Percentiles rank a stretch among this genome's conserved stretches.
These are phyloP conservation scores for Aureobasidium sp. DNA, from an alignment of 2,329 filamentous ascomycete species.

Conservation along the genomic window DNA sequence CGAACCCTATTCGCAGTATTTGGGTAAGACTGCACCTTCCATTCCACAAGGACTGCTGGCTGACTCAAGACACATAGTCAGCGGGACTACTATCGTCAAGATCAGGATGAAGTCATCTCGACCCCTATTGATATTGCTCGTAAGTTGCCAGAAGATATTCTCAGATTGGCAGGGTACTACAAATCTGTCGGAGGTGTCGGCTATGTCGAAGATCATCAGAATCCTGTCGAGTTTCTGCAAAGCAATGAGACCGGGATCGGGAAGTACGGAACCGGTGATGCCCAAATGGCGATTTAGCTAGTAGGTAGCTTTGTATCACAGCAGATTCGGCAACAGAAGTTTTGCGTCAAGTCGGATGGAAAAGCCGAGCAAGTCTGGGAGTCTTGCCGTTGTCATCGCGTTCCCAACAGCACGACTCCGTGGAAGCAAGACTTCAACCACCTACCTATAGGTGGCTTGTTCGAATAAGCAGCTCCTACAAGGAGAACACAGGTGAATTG, in stretches of 20 bases:
- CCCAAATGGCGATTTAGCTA: not conserved
- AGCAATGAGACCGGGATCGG: not conserved
- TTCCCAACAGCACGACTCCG: not conserved
- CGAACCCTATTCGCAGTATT: not conserved
- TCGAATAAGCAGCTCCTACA: no score
- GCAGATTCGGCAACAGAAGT: no score
- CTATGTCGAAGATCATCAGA: not conserved
- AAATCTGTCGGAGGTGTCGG: conserved; percentile 5
- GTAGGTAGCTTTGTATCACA: no score
- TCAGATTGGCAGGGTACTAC: not conserved
- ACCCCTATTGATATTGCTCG: not conserved
- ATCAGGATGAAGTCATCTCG: not conserved
- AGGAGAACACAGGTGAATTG: not conserved
- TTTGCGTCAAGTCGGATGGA: not conserved
- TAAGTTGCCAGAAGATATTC: not conserved
- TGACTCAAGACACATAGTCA: not conserved
- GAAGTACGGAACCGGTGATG: not conserved
- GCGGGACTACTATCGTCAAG: not conserved
- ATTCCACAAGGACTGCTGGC: no score
- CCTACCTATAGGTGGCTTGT: no score
- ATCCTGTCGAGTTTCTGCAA: conserved; percentile 1
- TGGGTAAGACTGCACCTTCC: not conserved
- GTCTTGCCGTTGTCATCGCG: not conserved
- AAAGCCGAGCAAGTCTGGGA: not conserved
- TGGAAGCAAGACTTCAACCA: not conserved